Base-by-base conservation (phyloP, 176 grass and related monocot genomes). In the Eleusine indica region DNA sequence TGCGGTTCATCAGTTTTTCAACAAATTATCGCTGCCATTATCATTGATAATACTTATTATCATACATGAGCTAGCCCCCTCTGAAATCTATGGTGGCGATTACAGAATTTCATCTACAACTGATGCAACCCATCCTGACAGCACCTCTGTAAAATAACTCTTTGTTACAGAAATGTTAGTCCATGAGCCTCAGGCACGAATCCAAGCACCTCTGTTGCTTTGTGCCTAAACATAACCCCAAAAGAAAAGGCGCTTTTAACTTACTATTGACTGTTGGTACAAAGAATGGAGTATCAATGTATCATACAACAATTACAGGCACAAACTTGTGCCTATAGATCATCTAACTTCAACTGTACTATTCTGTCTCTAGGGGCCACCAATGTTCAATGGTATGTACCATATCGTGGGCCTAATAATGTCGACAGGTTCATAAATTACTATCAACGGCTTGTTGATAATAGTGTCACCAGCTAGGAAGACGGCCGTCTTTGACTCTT, bases 401-500 rank as follows among this genome's bases (percentile, higher is more conserved):
- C 1, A 2, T n/a, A 30, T 43, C 15, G 1, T 25, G 18, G 13
- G 35, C 47, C 35, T 73, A 87, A 58, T 35, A 35, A 62, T 86
- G 85, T 86, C 66, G 66, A 88, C 82, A 6, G 78, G 77, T 80
- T 84, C 81, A 90, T 82, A 68, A 70, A 46, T 10, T n/a, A 6
- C 46, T 83, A 78, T 77, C 87, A 90, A 84, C 46, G 37, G 57
- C 66, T 48, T 40, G 81, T 80, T 87, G 22, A 87, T 72, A 82
- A 40, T 74, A 35, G 3, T 21, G 22, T 14, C 1, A 1, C 14
- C 15, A 49, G 13, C 19, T 74, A 35, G 48, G 22, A 2, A 9
- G 44, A 42, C 17, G 17, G 21, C 9, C 9, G 1, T 52, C 42
- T 12, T 56, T 35, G 39, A 41, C 66, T 25, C 64, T 39, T 40